Base-by-base conservation (phyloP, 1,139 yeast species). In the Diutina neorugosa region DNA sequence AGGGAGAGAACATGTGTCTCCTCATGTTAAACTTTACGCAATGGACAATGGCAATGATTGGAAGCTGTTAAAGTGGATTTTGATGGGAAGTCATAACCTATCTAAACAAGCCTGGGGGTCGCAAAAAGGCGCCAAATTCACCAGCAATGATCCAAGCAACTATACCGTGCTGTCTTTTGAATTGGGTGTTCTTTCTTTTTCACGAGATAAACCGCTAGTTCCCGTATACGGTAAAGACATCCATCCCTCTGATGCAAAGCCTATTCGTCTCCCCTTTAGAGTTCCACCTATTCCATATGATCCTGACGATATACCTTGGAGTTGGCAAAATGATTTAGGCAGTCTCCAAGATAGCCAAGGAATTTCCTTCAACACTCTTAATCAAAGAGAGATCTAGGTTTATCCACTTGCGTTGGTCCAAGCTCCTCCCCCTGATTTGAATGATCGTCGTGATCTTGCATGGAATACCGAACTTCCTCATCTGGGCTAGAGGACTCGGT, bases 61-160 rank as follows among this genome's bases (percentile, higher is more conserved):
- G 68, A 58, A 66, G 25, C 65, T 78, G 1, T 59, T 82, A 2
- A 74, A 77, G 54, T 84, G 90, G 89, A 76, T 80, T 16, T 60
- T 82, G n/a, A 69, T 82, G 63, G 82, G 87, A 1, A 81, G 87
- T 55, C 83, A 84, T 47, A 84, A 84, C 61, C 61, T 83, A 41
- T 81, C 87, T 27, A 75, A 76, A 54, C 83, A 80, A 56, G 90
- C 90, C 0, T 84, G 90, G 90, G 91, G 91, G 0, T 34, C 50
- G 4, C 50, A 18, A 4, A 25, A 25, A 9, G 50, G 50, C 8
- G 11, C 37, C 7, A 46, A 46, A 7, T 46, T 16, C 21, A 8
- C 9, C 7, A 25, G 5, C 14, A 68, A 67, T n/a, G 73, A 71
- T 1, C 57, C 63, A 3, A 51, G 54, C 1, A 56, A 58, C 27